Evolutionary conservation across 2,329 filamentous ascomycete genomes (phyloP), one percentile per base, ranked within the genome.

Genomic region (Alternaria panax): DNA sequence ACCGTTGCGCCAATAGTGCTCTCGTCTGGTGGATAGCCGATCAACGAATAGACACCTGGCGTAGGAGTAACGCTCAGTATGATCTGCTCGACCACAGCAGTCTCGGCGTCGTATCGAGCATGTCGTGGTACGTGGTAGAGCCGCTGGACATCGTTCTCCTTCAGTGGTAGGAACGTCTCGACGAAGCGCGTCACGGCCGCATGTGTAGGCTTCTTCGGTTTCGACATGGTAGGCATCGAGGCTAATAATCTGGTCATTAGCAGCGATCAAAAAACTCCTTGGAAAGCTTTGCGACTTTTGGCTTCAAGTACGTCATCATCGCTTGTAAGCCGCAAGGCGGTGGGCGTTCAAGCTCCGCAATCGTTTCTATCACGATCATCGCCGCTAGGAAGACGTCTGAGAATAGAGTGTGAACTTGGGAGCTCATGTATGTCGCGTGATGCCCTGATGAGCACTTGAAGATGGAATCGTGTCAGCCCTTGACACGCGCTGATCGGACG

Each of bases 91-190:
- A 71, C 60, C 14, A 65, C 50, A n/a, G 73, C 68, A 6, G 60
- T 68, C 16, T 72, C 69, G n/a, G 71, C 51, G 22, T 72, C 63
- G 65, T 75, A 76, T 53, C 54, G 65, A 18, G 67, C 60, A 38
- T 72, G 57, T 47, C 68, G 71, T 8, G 75, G 73, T 30, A 66
- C 63, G 57, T 78, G 74, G 59, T 76, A 78, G 47, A 75, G 71
- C 34, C 73, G 69, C 14, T 68, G 61, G n/a, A 76, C 71, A 53
- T 78, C 74, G 60, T 75, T 75, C 2, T 70, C 48, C 46, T 72
- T 72, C 4, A 67, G 55, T 1, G 75, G 73, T n/a, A 78, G 62
- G 25, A 74, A 52, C 24, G 66, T 67, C 5, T 70, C 60, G n/a
- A 78, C 54, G 42, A 75, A 71, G 12, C 64, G 64, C 11, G 66